Evolutionary conservation across 768 basidiomycete genomes (phyloP), one percentile per base, ranked within the genome.

Genomic region (Suillus subalutaceus): DNA sequence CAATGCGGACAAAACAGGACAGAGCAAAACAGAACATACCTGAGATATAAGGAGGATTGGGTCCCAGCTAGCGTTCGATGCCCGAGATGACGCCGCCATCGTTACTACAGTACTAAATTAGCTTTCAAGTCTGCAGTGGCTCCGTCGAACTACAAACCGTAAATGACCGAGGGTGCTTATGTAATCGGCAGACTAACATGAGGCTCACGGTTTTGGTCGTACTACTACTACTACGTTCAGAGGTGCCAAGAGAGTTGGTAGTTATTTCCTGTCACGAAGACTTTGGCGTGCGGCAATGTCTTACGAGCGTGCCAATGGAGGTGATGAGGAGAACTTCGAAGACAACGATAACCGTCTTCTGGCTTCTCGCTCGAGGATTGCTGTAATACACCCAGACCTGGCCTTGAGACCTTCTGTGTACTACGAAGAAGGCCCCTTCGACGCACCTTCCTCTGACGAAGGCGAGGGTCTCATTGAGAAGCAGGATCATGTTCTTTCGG

Each of bases 1-100:
- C 4, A n/a, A 46, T 50, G 46, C 50, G 46, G n/a, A 55, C 55
- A 20, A 43, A 10, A 20, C 15, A 23, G 16, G 7, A 52, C 7
- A 18, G 4, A 23, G n/a, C 10, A 48, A 23, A 52, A 41, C 26
- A 75, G 50, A 52, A 41, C 26, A 75, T 82, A 88, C 95, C 83
- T 97, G 95, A 66, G 93, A 94, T 69, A 96, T 82, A 59, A 97
- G 85, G 65, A 97, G 79, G 4, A 93, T 79, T 23, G 96, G 96
- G 75, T 98, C 96, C 96, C 96, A 97, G 68, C 88, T 91, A 37
- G 82, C 77, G 60, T 79, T 72, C 30, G 37, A 35, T 46, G 79
- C 77, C 67, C 82, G 83, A 63, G 77, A 69, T 46, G 75, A 77
- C 50, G 79, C 68, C 80, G 81, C 82, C 65, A 46, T 66, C 38